These are phyloP conservation scores for Boletus tylopilopsis DNA, from an alignment of 768 basidiomycete species.

Conservation along the genomic window DNA sequence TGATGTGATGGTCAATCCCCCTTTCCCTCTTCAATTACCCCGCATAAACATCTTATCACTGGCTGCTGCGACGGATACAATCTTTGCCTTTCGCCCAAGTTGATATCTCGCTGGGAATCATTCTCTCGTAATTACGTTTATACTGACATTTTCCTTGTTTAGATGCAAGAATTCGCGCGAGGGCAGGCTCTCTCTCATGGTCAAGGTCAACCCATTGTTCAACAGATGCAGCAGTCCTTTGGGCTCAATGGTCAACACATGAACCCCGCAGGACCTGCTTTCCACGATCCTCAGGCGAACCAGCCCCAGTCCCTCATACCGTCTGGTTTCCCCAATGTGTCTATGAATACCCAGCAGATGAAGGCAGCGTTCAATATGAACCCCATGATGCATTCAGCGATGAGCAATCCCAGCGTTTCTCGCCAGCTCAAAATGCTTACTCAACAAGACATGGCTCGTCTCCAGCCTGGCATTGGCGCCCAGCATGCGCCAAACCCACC, in stretches of 20 bases:
- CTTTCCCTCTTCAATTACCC: conserved; percentile 6
- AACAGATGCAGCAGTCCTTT: conserved; percentile 45
- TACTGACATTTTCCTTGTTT: conserved; percentile 25
- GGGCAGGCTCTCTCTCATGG: conserved; percentile 39
- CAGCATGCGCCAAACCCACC: conserved; percentile 39
- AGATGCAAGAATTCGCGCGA: conserved; percentile 46
- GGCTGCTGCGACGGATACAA: background rate
- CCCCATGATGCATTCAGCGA: conserved; percentile 37
- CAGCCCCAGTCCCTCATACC: conserved; percentile 31
- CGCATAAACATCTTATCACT: conserved; percentile 15
- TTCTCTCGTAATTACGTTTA: conserved; percentile 14
- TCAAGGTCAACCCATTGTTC: conserved; percentile 37
- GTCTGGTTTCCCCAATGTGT: conserved; percentile 38
- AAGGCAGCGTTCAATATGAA: conserved; percentile 30
- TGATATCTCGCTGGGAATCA: conserved; percentile 3
- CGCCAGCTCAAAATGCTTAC: conserved; percentile 43
- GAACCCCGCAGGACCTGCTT: conserved; percentile 32
- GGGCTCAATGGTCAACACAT: conserved; percentile 34
- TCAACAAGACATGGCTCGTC: conserved; percentile 38
- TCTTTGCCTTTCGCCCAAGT: conserved; percentile 1
- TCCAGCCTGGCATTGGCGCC: conserved; percentile 30
- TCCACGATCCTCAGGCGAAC: conserved; percentile 35
- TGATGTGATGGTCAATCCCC: conserved; percentile 19
- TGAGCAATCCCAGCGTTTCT: conserved; percentile 26
- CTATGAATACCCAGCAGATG: conserved; percentile 36